Base-by-base conservation (phyloP, 495 filamentous ascomycete species). In the Thermochaetoides thermophila region DNA sequence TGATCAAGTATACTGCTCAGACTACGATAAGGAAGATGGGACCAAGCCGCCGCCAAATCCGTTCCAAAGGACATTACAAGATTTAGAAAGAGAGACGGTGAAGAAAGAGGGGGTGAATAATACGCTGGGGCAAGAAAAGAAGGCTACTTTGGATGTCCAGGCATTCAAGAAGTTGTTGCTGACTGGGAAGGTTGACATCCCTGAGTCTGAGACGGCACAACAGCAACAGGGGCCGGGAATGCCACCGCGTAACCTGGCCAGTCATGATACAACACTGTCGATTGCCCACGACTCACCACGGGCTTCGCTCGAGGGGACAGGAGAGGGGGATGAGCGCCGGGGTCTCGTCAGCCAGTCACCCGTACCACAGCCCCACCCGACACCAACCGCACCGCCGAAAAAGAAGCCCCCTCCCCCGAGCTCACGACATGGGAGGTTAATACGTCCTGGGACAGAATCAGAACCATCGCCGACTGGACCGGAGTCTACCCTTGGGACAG, bases 361-460 rank as follows among this genome's bases (percentile, higher is more conserved):
- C n/a, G n/a, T 11, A 24, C 21, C 6, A 24, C 44, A 18, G 34
- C 48, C 48, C 39, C 56, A 23, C 9, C 16, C 34, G 4, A 39
- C 39, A 12, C 27, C 40, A 3, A 29, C 41, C 17, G 31, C 44
- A 10, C 5, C 29, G 1, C 24, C 31, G 8, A 38, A 33, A 14
- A 63, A 61, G 42, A 61, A 60, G 37, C 61, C 64, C 11, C 67
- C 71, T 7, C 38, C 51, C 5, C 47, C 77, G 2, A 74, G 57
- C 43, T 75, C 65, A 25, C 68, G 76, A 35, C 76, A 80, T 55
- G 78, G 78, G 5, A 78, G 74, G 48, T 54, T 71, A n/a, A 78
- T 82, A 27, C 70, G 59, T 50, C 35, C 41, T 50, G 12, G 7
- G 16, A 5, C 20, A n/a, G 37, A n/a, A n/a, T n/a, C n/a, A n/a